These are phyloP conservation scores for Daphne laureola DNA, from an alignment of 441 rosid genomes.

Conservation along the genomic window DNA sequence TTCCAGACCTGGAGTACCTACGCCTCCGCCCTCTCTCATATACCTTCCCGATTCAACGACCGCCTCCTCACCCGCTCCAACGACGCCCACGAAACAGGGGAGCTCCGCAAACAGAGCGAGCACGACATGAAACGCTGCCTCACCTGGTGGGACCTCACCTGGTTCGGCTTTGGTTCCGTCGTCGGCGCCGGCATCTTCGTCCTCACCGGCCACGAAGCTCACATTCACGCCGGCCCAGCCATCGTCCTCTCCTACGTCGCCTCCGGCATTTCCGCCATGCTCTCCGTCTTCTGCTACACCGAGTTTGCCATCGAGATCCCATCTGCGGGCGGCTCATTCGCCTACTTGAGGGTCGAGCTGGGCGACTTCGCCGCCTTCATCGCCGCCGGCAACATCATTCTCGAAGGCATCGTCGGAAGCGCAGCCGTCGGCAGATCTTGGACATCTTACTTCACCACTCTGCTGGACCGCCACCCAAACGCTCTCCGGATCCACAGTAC, in stretches of 20 bases:
- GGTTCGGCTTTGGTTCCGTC: constrained; percentile 77
- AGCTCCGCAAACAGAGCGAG: constrained; percentile 37
- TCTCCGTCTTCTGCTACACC: constrained; percentile 69
- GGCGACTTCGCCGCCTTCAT: constrained; percentile 73
- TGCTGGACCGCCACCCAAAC: constrained; percentile 40
- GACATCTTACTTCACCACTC: constrained; percentile 73
- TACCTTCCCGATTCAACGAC: constrained; percentile 46
- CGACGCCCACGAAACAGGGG: constrained; percentile 43
- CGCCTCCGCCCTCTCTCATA: constrained; percentile 39
- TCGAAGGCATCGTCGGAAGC: constrained; percentile 54
- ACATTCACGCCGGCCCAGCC: constrained; percentile 53
- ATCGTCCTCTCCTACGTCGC: constrained; percentile 54
- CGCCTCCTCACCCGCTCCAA: constrained; percentile 45
- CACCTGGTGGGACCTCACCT: constrained; percentile 72
- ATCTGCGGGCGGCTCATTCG: constrained; percentile 67
- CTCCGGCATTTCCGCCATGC: constrained; percentile 56
- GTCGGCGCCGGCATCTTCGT: constrained; percentile 82
- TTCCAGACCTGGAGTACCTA: constrained; percentile 49
- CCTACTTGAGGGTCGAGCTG: constrained; percentile 70
- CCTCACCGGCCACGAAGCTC: constrained; percentile 67
- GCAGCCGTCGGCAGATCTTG: constrained; percentile 72
- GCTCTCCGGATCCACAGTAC: constrained; percentile 38
- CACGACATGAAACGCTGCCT: constrained; percentile 59
- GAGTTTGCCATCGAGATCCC: constrained; percentile 70
- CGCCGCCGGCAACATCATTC: constrained; percentile 72